Evolutionary conservation across 2,329 filamentous ascomycete species (phyloP).

Genomic region (Pseudogymnoascus destructans): DNA sequence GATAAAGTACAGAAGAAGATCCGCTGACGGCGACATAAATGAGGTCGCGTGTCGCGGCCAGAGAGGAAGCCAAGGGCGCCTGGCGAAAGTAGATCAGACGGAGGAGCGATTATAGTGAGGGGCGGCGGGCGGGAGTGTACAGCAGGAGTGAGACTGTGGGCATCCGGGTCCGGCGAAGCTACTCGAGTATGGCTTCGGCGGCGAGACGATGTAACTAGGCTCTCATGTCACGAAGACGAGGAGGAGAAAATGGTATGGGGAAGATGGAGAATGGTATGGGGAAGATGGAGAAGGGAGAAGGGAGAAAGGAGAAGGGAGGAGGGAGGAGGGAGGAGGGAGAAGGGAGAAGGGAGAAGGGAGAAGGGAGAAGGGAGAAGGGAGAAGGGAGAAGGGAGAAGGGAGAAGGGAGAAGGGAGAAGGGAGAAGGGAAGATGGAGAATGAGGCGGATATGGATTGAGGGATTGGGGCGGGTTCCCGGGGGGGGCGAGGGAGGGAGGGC

Average conservation of each 20-base stretch:
- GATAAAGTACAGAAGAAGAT: neutral
- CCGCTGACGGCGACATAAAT: neutral
- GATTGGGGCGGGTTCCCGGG: neutral
- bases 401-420: neutral
- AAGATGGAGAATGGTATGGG: neutral
- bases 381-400: neutral
- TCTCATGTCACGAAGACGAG: neutral
- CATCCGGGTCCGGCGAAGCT: constrained; percentile 1
- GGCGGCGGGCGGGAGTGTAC: neutral
- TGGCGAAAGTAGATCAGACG: neutral
- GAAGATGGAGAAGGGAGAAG: neutral
- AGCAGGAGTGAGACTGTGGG: neutral
- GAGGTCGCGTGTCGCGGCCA: neutral
- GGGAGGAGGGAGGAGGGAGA: neutral
- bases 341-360: neutral
- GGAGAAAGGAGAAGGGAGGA: neutral
- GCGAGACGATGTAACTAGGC: neutral
- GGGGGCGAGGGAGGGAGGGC: neutral
- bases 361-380: neutral
- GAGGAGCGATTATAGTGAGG: neutral
- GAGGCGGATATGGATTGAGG: neutral
- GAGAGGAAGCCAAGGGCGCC: neutral
- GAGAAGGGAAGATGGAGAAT: neutral
- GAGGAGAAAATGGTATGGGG: neutral
- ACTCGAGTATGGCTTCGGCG: neutral